Conservation (phyloP, 192 early-diverging fungal genomes). For the Linnemannia zychae region DNA sequence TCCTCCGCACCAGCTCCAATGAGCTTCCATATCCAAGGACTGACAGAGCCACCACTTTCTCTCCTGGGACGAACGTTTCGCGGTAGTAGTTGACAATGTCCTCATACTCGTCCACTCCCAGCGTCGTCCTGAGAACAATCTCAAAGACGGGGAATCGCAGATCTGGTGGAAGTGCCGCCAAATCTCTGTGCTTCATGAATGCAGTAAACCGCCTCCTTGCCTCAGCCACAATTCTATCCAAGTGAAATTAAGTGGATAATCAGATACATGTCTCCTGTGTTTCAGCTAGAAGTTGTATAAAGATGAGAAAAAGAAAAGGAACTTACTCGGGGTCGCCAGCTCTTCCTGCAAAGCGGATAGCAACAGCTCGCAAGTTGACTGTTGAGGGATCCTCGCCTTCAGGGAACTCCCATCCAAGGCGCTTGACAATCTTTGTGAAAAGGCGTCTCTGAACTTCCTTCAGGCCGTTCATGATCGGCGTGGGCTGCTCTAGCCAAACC, state of each 20-base stretch:
- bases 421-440: conserved; percentile 66
- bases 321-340: conserved; percentile 71
- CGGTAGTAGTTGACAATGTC: conserved; percentile 61
- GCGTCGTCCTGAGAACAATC: conserved; percentile 69
- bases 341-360: conserved; percentile 72
- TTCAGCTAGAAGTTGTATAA: too few species aligned
- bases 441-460: conserved; percentile 66
- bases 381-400: conserved; percentile 70
- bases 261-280: conserved; percentile 22
- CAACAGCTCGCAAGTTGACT: conserved; percentile 73
- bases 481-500: conserved; percentile 69
- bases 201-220: conserved; percentile 77
- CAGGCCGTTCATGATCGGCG: conserved; percentile 70
- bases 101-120: conserved; percentile 57
- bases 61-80: conserved; percentile 65
- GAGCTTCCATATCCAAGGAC: conserved; percentile 69
- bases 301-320: conserved; percentile 18
- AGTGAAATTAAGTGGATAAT: background rate
- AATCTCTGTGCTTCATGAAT: conserved; percentile 68
- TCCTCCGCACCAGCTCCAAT: conserved; percentile 59
- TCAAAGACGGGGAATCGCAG: conserved; percentile 72
- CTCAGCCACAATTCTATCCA: conserved; percentile 74
- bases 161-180: conserved; percentile 72
- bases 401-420: conserved; percentile 70
- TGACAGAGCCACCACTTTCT: conserved; percentile 71